Base-by-base conservation (phyloP, 345 rosid genomes). In the Nephelium lappaceum region DNA sequence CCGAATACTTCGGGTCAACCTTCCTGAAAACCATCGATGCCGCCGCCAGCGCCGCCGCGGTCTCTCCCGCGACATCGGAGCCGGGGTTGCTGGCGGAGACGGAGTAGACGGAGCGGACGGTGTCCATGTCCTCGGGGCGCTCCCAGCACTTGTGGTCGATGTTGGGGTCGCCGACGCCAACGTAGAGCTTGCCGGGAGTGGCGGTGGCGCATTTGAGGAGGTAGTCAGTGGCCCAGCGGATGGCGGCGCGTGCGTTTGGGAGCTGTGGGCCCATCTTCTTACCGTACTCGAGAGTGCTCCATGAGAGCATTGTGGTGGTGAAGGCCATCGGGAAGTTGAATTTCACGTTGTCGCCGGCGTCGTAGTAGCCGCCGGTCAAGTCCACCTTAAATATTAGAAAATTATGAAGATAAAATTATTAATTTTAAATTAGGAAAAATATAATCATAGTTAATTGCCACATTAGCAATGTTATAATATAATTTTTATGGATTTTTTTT, bases 251-350 rank as follows among this genome's bases (percentile, higher is more conserved):
- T 1, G 97, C 88, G 7, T 86, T 83, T 14, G 79, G 71, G 1
- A 93, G 82, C 67, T 95, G 85, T 25, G 93, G 77, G 0, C 98
- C 98, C 93, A 93, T 67, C 75, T 79, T 84, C 78, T 83, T 91
- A 16, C 95, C 98, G 53, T 89, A 95, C 77, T 95, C 98, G 3
- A 95, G 88, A 14, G 94, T 76, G 58, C 97, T 77, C 98, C 98
- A 95, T 55, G 98, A 89, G 7, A 95, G 91, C 95, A 95, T 89
- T 18, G 98, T 95, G 65, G 98, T 89, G 61, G 95, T 87, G 85
- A 88, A 95, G 23, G 98, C 98, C 98, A 95, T 95, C 18, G 98
- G 98, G 77, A 95, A 90, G 73, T 93, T 93, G 84, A 95, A 95
- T 84, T 93, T 95, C 27, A 93, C 88, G 23, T 95, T 95, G 84